A percentile compares a stretch with the other conserved stretches of the same genome.
phyloP scores from a whole-genome alignment of 2,329 filamentous ascomycete genomes.

The Monosporascus sp. region DNA sequence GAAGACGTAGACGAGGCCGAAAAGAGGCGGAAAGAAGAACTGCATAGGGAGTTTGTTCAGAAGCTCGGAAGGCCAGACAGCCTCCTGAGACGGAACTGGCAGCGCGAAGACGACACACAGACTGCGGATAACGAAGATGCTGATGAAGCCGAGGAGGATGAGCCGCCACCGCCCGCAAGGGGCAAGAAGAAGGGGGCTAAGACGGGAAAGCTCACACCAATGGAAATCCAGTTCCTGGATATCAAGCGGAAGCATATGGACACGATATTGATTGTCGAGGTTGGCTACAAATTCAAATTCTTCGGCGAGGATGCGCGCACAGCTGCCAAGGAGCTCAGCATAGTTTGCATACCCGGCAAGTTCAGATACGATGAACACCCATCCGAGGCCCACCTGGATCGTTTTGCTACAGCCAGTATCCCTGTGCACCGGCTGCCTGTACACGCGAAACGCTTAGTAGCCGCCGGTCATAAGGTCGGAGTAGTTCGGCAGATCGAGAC shows the following conservation, averaged over 20 bases:
- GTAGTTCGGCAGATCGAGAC: constrained; percentile 94
- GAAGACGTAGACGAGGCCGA: constrained; percentile 46
- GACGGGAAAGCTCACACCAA: constrained; percentile 78
- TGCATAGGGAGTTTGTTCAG: constrained; percentile 83
- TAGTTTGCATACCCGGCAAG: constrained; percentile 95
- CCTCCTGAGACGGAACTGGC: constrained; percentile 55
- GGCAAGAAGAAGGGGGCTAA: constrained; percentile 65
- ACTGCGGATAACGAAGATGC: constrained; percentile 48
- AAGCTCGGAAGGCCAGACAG: constrained; percentile 86
- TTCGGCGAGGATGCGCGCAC: constrained; percentile 91
- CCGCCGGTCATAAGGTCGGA: constrained; percentile 91
- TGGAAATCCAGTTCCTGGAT: constrained; percentile 89
- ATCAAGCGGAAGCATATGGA: constrained; percentile 91
- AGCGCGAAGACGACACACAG: constrained; percentile 48
- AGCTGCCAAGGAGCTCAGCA: constrained; percentile 85
- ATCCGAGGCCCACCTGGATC: constrained; percentile 85
- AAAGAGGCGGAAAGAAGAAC: constrained; percentile 56
- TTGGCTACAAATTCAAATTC: constrained; percentile 97
- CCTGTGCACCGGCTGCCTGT: constrained; percentile 87
- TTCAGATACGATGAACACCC: constrained; percentile 89
- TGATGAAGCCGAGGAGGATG: constrained; percentile 50
- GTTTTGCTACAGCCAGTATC: constrained; percentile 93
- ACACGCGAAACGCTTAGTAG: constrained; percentile 87
- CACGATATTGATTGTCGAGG: constrained; percentile 85
- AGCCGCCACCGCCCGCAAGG: constrained; percentile 42